phyloP scores from a whole-genome alignment of 768 basidiomycete genomes.

The Hypholoma fasciculare region DNA sequence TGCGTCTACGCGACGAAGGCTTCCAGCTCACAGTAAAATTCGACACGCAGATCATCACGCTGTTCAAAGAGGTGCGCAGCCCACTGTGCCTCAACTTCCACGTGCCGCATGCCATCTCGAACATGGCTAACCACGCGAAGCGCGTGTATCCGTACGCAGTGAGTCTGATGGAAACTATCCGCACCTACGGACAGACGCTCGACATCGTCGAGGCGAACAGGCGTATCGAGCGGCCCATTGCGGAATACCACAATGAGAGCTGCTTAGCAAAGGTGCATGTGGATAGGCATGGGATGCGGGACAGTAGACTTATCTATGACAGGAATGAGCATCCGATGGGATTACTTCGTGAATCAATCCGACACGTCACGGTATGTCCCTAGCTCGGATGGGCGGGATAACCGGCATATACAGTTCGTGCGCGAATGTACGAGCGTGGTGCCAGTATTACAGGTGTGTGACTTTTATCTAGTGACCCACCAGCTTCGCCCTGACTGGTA shows the following conservation, averaged over 20 bases:
- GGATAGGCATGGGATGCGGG: neutral
- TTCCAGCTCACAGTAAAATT: slow-evolving; percentile 95
- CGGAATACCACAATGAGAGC: slow-evolving; percentile 90
- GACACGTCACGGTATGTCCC: slow-evolving; percentile 78
- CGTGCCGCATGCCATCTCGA: too few relatives aligned
- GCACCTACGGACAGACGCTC: too few relatives aligned
- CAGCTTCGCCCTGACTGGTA: too few relatives aligned
- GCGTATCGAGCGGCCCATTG: slow-evolving; percentile 92
- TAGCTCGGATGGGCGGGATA: slow-evolving; percentile 75
- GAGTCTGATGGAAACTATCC: too few relatives aligned
- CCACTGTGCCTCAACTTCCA: too few relatives aligned
- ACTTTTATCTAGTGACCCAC: neutral
- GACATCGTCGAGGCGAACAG: too few relatives aligned
- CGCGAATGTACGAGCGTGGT: slow-evolving; percentile 94
- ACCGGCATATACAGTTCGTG: slow-evolving; percentile 90
- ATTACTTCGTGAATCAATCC: slow-evolving; percentile 93
- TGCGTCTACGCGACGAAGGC: slow-evolving; percentile 50
- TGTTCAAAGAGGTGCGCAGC: too few relatives aligned
- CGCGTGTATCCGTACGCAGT: too few relatives aligned
- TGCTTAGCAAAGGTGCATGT: slow-evolving; percentile 81
- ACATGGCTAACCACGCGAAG: too few relatives aligned
- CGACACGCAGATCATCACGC: too few relatives aligned
- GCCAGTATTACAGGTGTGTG: slow-evolving; percentile 78
- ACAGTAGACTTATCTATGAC: neutral
- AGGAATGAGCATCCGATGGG: slow-evolving; percentile 98